Conservation (phyloP, 2,329 filamentous ascomycete genomes). For the Aspergillus intermedius region DNA sequence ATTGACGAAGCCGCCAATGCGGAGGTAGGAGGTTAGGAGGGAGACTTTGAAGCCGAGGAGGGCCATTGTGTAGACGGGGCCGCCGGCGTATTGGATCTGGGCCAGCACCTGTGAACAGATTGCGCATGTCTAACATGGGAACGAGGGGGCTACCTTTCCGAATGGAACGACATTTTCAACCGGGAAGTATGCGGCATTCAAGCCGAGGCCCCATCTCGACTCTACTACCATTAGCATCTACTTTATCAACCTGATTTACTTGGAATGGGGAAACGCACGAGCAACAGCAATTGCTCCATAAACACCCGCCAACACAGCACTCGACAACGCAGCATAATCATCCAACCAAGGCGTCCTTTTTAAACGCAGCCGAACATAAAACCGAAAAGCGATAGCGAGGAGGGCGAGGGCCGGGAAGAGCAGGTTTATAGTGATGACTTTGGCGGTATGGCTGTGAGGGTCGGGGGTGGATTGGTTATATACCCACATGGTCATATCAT, state of each 20-base stretch:
- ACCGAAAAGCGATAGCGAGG: conserved; percentile 17
- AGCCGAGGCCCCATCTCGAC: conserved; percentile 22
- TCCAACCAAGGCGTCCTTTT: conserved; percentile 19
- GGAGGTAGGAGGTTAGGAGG: conserved; percentile 42
- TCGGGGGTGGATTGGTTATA: conserved; percentile 20
- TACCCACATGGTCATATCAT: conserved; percentile 21
- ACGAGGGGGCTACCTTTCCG: conserved; percentile 14
- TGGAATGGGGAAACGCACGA: conserved; percentile 11
- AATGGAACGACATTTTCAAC: conserved; percentile 19
- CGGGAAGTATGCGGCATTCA: conserved; percentile 14
- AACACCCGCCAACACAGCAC: conserved; percentile 12
- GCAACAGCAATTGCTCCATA: conserved; percentile 15
- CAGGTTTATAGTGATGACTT: conserved; percentile 17
- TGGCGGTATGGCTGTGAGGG: conserved; percentile 13
- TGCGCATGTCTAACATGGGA: neutral
- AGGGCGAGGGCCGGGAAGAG: conserved; percentile 16
- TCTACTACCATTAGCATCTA: conserved; percentile 9
- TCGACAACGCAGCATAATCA: conserved; percentile 20
- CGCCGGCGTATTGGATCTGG: conserved; percentile 24
- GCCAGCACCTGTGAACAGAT: too few relatives aligned
- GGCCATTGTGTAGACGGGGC: conserved; percentile 21
- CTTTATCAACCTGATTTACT: too few relatives aligned
- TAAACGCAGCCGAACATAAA: conserved; percentile 17
- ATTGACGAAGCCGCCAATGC: conserved; percentile 38
- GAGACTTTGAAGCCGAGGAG: conserved; percentile 45